Conservation (phyloP, 495 filamentous ascomycete genomes). For the Aspergillus asperescens region DNA sequence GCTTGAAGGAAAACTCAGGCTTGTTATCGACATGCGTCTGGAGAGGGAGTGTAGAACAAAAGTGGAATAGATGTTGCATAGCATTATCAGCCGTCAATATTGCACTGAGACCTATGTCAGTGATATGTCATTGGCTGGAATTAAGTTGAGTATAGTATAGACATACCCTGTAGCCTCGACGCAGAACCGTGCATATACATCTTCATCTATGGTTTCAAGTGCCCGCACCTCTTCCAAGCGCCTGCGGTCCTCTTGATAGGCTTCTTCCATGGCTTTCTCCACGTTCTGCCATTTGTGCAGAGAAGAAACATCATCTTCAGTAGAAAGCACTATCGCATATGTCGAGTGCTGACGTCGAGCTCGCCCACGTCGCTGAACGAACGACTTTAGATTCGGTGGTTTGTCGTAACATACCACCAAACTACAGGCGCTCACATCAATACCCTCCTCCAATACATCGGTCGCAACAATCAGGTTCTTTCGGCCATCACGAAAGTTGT, state of each 20-base stretch:
- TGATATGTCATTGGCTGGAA: not conserved
- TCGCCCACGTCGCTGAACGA: slow-evolving; percentile 82
- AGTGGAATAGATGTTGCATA: slow-evolving; percentile 72
- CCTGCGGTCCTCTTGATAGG: slow-evolving; percentile 67
- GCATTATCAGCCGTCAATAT: slow-evolving; percentile 68
- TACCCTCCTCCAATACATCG: slow-evolving; percentile 84
- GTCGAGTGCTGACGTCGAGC: slow-evolving; percentile 68
- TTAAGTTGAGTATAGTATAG: not conserved
- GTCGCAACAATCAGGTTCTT: slow-evolving; percentile 80
- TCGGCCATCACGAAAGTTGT: slow-evolving; percentile 60
- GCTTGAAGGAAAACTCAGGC: slow-evolving; percentile 45
- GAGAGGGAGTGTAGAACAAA: slow-evolving; percentile 60
- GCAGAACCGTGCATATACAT: slow-evolving; percentile 40
- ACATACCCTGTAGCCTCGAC: slow-evolving; percentile 51
- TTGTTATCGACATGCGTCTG: slow-evolving; percentile 50
- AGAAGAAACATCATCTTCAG: slow-evolving; percentile 31
- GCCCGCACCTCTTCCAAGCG: slow-evolving; percentile 39
- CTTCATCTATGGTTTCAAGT: slow-evolving; percentile 46
- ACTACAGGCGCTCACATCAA: slow-evolving; percentile 83
- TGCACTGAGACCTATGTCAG: slow-evolving; percentile 55
- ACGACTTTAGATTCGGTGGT: slow-evolving; percentile 73
- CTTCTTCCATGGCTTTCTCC: slow-evolving; percentile 66
- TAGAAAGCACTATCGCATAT: slow-evolving; percentile 59
- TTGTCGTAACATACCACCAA: slow-evolving; percentile 80
- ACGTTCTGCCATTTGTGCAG: slow-evolving; percentile 53